Evolutionary conservation across 1,284 basidiomycete genomes (phyloP), one percentile per base, ranked within the genome.

Genomic region (Prillingera fragicola): DNA sequence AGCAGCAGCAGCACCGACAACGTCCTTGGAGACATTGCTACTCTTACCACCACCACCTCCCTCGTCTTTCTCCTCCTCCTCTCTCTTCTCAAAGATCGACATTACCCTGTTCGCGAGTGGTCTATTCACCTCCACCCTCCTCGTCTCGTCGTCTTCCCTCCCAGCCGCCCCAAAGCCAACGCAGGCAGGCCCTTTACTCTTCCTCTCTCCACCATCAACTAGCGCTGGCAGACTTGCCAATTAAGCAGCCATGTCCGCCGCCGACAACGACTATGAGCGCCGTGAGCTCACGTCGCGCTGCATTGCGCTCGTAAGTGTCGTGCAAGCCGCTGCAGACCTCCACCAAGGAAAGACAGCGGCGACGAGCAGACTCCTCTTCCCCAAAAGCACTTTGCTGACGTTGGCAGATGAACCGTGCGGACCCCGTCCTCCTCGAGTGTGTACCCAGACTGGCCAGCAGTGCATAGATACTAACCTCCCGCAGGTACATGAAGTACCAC

Each of bases 201-300:
- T n/a, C n/a, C n/a, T n/a, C 36, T 27, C 45, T 32, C 40, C 36
- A 29, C 34, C 34, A 25, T 27, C 40, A 21, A 18, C 44, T 12
- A 27, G 26, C 40, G 15, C 27, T 43, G 43, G 46, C 46, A n/a
- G 46, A 40, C 43, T 33, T 45, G 42, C 42, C 32, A 41, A 28
- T 33, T 23, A 27, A 28, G 38, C 50, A 52, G 41, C 46, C 39
- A 51, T 48, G 51, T 52, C 48, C 35, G 33, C 64, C 39, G 60
- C 60, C 33, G 60, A 57, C 33, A 50, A 56, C 41, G 64, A 67
- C 48, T 43, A 66, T 47, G 62, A 58, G 45, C 63, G 67, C 44
- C 68, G 70, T 59, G 88, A 91, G 69, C 90, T 95, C 72, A 95
- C 91, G n/a, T 88, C 88, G 58, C 85, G 91, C 48, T 97, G 92